These are phyloP conservation scores for Cadophora sp. DNA, from an alignment of 2,329 filamentous ascomycete species.

Conservation along the genomic window DNA sequence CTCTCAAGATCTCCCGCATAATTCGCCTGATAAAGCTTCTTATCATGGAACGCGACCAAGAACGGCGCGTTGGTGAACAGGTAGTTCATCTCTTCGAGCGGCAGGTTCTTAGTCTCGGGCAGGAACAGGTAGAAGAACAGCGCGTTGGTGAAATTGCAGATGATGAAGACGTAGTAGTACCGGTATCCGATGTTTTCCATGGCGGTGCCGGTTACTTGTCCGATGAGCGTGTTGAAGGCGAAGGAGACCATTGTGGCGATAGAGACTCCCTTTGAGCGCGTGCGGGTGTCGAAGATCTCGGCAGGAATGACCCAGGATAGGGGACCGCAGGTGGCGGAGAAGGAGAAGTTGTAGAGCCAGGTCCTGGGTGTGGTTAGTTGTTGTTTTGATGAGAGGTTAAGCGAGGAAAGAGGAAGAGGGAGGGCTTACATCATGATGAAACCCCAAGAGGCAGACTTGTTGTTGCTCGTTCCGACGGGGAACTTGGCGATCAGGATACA, in stretches of 20 bases:
- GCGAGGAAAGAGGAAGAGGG: background rate
- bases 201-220: slow-evolving; percentile 61
- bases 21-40: slow-evolving; percentile 54
- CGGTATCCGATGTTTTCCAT: slow-evolving; percentile 57
- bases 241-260: slow-evolving; percentile 64
- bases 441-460: slow-evolving; percentile 67
- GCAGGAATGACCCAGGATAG: slow-evolving; percentile 64
- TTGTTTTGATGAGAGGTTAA: background rate
- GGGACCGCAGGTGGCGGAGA: slow-evolving; percentile 59
- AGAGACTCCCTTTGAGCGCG: slow-evolving; percentile 66
- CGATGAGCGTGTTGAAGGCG: slow-evolving; percentile 61
- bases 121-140: slow-evolving; percentile 46
- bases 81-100: slow-evolving; percentile 48
- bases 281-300: slow-evolving; percentile 65
- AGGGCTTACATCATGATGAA: slow-evolving; percentile 66
- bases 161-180: slow-evolving; percentile 49
- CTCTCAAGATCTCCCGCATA: slow-evolving; percentile 62
- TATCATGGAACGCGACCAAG: slow-evolving; percentile 65
- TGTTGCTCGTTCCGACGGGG: slow-evolving; percentile 49
- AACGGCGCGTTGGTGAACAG: slow-evolving; percentile 57
- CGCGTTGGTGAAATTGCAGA: slow-evolving; percentile 54
- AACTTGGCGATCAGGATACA: slow-evolving; percentile 53
- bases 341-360: slow-evolving; percentile 80
- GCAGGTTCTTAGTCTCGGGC: slow-evolving; percentile 45
- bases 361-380: slow-evolving; percentile 50